Evolutionary conservation across 345 rosid genomes (phyloP).

Genomic region (Ceriops decandra): DNA sequence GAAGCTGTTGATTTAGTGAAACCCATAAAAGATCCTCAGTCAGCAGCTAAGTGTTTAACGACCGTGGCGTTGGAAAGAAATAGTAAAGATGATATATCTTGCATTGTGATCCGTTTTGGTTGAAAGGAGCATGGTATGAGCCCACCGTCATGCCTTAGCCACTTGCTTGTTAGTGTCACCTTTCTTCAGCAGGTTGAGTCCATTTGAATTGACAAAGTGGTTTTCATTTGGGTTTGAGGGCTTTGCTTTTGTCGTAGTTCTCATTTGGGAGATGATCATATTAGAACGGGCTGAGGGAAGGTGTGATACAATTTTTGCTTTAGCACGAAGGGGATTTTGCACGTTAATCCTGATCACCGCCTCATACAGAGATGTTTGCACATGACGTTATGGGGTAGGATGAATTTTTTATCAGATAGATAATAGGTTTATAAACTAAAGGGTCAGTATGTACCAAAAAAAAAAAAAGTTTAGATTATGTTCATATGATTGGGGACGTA

Average conservation of each 20-base stretch:
- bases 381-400: background rate
- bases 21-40: slow-evolving; percentile 42
- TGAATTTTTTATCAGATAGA: background rate
- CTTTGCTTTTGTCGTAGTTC: slow-evolving; percentile 15
- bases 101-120: slow-evolving; percentile 60
- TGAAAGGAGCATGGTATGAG: slow-evolving; percentile 16
- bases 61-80: slow-evolving; percentile 52
- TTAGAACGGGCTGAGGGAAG: slow-evolving; percentile 11
- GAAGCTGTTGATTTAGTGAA: slow-evolving; percentile 50
- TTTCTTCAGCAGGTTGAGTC: slow-evolving; percentile 17
- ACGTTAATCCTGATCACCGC: slow-evolving; percentile 14
- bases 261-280: slow-evolving; percentile 9
- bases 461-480: slow-evolving; percentile 7
- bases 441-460: background rate
- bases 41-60: slow-evolving; percentile 54
- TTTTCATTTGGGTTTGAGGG: slow-evolving; percentile 9
- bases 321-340: slow-evolving; percentile 7
- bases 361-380: background rate
- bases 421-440: background rate
- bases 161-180: slow-evolving; percentile 1
- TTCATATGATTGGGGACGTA: slow-evolving; percentile 31
- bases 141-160: background rate
- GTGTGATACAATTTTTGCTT: slow-evolving; percentile 24
- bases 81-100: slow-evolving; percentile 54
- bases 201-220: slow-evolving; percentile 15